Percentiles rank a stretch among this genome's conserved stretches.
Conservation (phyloP, 2,329 filamentous ascomycete species). For the Paraphaeosphaeria minitans region DNA sequence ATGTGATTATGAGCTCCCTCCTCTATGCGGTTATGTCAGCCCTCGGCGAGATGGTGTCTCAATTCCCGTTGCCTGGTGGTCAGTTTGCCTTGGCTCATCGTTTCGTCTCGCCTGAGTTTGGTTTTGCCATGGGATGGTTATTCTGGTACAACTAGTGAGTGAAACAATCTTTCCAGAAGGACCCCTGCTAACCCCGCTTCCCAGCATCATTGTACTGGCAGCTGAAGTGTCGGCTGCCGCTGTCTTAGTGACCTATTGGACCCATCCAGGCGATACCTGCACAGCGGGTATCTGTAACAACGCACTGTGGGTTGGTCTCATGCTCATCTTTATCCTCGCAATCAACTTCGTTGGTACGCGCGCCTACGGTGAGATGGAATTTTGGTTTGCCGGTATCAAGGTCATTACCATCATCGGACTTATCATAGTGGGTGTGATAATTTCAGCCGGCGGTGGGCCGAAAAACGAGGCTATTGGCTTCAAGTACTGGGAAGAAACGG, state of each 20-base stretch:
- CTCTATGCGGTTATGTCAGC: slow-evolving; percentile 31
- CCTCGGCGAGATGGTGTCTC: slow-evolving; percentile 59
- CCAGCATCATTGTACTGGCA: too few relatives aligned
- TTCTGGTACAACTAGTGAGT: slow-evolving; percentile 26
- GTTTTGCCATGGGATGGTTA: slow-evolving; percentile 32
- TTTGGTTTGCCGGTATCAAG: slow-evolving; percentile 40
- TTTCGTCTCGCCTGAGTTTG: slow-evolving; percentile 66
- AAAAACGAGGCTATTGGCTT: slow-evolving; percentile 41
- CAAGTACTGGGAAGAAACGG: too few relatives aligned
- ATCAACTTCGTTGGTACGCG: slow-evolving; percentile 43
- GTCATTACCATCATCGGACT: slow-evolving; percentile 50
- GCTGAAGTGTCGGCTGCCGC: too few relatives aligned
- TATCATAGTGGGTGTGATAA: slow-evolving; percentile 58
- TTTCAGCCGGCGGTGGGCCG: slow-evolving; percentile 62
- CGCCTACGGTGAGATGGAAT: slow-evolving; percentile 46
- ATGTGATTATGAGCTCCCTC: slow-evolving; percentile 34
- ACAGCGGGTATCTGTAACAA: slow-evolving; percentile 17
- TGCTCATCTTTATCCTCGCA: slow-evolving; percentile 40
- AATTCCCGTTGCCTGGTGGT: slow-evolving; percentile 61
- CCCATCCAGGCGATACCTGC: too few relatives aligned
- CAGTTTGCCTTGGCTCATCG: slow-evolving; percentile 56
- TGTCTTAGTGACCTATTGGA: too few relatives aligned
- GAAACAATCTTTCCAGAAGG: too few relatives aligned
- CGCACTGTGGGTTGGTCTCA: slow-evolving; percentile 44
- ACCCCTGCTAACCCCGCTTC: too few relatives aligned